phyloP scores from a whole-genome alignment of 2,329 filamentous ascomycete species.

The Botrytis porri region DNA sequence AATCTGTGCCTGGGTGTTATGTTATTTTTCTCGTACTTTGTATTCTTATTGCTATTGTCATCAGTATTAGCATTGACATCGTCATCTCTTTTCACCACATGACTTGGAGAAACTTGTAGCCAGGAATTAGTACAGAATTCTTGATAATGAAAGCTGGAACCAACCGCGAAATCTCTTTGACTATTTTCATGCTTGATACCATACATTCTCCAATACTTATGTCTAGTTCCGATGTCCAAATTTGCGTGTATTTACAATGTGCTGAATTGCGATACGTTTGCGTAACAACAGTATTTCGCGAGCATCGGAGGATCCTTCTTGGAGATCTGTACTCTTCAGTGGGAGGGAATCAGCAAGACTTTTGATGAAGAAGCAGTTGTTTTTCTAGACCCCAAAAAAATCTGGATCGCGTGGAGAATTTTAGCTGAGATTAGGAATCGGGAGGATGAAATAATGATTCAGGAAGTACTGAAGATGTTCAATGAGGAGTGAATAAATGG shows the following conservation, averaged over 20 bases:
- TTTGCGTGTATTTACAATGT: neutral
- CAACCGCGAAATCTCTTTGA: neutral
- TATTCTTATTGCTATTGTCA: neutral
- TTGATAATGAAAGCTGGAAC: neutral
- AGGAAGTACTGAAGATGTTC: neutral
- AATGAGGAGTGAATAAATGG: accelerated
- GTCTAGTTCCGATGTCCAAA: neutral
- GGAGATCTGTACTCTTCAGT: neutral
- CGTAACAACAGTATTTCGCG: neutral
- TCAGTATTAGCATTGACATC: neutral
- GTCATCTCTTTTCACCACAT: neutral
- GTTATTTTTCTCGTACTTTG: neutral
- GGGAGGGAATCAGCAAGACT: neutral
- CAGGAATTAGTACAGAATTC: neutral
- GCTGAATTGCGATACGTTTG: neutral
- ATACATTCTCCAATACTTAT: neutral
- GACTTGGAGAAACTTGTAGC: neutral
- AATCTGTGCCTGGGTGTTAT: neutral
- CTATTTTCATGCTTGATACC: neutral
- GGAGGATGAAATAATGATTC: neutral
- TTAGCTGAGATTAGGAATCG: neutral
- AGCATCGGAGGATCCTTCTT: accelerated
- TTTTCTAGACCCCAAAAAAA: neutral
- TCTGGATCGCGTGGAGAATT: neutral
- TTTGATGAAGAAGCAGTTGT: neutral